Evolutionary conservation across 1,284 basidiomycete genomes (phyloP).

Genomic region (Agroathelia rolfsii): DNA sequence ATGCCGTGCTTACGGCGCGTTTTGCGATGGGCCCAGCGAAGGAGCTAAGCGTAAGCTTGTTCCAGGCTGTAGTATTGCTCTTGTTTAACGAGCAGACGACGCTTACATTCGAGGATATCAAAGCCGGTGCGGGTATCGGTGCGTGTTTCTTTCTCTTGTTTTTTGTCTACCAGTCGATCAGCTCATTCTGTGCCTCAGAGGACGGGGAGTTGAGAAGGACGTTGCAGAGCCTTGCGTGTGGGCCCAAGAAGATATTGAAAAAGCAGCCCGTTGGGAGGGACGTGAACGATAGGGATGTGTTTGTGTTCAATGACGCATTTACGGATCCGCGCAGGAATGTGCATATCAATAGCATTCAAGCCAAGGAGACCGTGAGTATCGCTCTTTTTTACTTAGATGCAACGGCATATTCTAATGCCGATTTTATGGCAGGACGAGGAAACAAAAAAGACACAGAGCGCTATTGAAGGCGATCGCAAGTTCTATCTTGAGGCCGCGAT

Average conservation of each 20-base stretch:
- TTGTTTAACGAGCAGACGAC: constrained; percentile 74
- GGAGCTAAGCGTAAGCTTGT: constrained; percentile 85
- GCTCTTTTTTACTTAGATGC: constrained; percentile 2
- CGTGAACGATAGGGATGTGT: constrained; percentile 68
- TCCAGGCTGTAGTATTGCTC: constrained; percentile 82
- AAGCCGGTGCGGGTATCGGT: constrained; percentile 71
- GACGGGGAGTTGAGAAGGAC: constrained; percentile 71
- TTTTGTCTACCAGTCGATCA: background rate
- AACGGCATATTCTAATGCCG: background rate
- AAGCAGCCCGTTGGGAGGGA: constrained; percentile 79
- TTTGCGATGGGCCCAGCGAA: constrained; percentile 71
- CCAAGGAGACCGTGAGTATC: constrained; percentile 70
- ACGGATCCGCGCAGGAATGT: constrained; percentile 73
- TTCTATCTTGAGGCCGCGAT: constrained; percentile 88
- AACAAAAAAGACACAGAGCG: constrained; percentile 70
- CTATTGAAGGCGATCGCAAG: constrained; percentile 82
- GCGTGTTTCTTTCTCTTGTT: constrained; percentile 18
- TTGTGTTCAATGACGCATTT: constrained; percentile 79
- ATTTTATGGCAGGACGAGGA: constrained; percentile 73
- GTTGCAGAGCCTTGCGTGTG: constrained; percentile 87
- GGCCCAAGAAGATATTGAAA: constrained; percentile 80
- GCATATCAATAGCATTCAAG: constrained; percentile 94
- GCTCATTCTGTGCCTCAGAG: constrained; percentile 33
- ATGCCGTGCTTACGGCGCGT: constrained; percentile 58
- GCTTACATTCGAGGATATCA: constrained; percentile 61